A percentile compares a stretch with the other conserved stretches of the same genome.
Evolutionary conservation across 768 basidiomycete species (phyloP).

Genomic region (Podaxis pistillaris): DNA sequence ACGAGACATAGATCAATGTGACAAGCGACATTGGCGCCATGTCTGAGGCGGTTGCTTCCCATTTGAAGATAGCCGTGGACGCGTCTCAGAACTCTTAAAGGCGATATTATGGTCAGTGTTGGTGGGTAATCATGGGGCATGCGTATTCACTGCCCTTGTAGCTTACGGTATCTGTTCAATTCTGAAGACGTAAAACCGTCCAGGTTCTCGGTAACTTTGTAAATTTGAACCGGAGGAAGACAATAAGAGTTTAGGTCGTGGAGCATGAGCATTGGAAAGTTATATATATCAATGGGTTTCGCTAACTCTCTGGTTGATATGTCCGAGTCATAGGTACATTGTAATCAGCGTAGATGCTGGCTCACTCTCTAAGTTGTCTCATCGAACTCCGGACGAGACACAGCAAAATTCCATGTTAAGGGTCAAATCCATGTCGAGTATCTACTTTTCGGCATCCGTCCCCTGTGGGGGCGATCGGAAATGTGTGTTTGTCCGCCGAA

Average conservation of each 20-base stretch:
- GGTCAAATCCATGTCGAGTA: not conserved
- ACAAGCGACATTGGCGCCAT: slow-evolving; percentile 44
- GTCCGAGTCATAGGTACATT: not conserved
- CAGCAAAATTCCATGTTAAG: not conserved
- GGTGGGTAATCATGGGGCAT: not conserved
- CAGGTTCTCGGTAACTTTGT: not conserved
- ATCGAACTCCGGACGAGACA: too few species aligned
- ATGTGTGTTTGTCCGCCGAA: slow-evolving; percentile 5
- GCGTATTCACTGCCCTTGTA: not conserved
- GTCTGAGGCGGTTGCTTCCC: slow-evolving; percentile 30
- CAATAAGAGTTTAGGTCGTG: not conserved
- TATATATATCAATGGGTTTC: not conserved
- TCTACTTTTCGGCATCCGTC: not conserved
- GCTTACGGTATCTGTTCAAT: not conserved
- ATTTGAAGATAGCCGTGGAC: slow-evolving; percentile 23
- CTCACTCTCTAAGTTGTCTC: too few species aligned
- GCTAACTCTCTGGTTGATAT: not conserved
- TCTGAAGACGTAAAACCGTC: not conserved
- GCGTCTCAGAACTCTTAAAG: not conserved
- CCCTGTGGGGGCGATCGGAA: not conserved
- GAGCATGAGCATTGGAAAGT: not conserved
- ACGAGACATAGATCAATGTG: slow-evolving; percentile 46
- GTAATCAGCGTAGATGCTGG: too few species aligned
- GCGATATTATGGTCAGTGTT: not conserved
- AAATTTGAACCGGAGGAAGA: not conserved